These are phyloP conservation scores for Suhomyces yuchorum DNA, from an alignment of 1,139 yeast genomes.

Conservation along the genomic window DNA sequence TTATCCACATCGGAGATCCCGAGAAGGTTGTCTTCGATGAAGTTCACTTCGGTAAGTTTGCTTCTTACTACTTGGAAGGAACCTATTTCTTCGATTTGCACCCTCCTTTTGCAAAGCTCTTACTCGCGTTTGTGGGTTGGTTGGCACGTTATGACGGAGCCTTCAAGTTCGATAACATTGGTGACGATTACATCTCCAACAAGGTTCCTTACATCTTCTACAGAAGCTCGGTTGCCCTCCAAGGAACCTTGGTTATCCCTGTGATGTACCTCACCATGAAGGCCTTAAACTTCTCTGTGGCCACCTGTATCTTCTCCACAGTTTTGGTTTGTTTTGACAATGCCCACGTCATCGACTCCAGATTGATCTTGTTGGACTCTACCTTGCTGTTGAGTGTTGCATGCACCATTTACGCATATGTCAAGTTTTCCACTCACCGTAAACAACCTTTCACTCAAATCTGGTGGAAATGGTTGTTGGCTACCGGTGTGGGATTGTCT, in stretches of 20 bases:
- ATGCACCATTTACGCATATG: conserved; percentile 72
- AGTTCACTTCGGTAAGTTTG: conserved; percentile 96
- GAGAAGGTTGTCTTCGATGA: conserved; percentile 94
- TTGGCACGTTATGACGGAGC: conserved; percentile 84
- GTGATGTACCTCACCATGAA: conserved; percentile 79
- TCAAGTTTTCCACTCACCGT: conserved; percentile 76
- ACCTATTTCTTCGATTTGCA: conserved; percentile 94
- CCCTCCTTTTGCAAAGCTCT: conserved; percentile 95
- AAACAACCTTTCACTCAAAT: conserved; percentile 58
- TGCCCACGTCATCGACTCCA: conserved; percentile 89
- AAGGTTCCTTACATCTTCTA: conserved; percentile 89
- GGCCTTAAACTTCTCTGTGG: conserved; percentile 76
- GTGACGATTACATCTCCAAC: conserved; percentile 73
- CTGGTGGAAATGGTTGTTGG: conserved; percentile 89
- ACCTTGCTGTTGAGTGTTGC: conserved; percentile 84
- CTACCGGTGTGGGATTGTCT: conserved; percentile 84
- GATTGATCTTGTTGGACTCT: conserved; percentile 89
- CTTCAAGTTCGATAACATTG: conserved; percentile 89
- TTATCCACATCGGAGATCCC: conserved; percentile 71
- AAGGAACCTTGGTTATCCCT: conserved; percentile 84
- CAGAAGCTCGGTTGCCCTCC: conserved; percentile 77
- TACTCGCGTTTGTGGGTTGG: conserved; percentile 90
- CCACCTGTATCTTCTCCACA: conserved; percentile 82
- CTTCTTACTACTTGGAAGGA: conserved; percentile 80
- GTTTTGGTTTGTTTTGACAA: conserved; percentile 79